Base-by-base conservation (phyloP, 805 yeast species). In the Candida stauntonica region DNA sequence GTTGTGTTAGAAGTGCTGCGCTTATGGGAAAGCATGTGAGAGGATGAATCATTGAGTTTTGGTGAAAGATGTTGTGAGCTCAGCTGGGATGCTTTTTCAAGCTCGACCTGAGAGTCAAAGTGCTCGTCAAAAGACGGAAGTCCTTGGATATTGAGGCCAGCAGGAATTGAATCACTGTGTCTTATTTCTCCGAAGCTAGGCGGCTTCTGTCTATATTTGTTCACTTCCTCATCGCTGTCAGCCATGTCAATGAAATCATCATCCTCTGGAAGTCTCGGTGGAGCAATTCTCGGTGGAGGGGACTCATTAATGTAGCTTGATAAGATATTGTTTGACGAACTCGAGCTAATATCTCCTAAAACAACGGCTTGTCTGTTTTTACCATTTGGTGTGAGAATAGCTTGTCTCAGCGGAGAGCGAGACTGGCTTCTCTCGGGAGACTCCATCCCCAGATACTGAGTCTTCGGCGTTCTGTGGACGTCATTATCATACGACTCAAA, bases 291-390 rank as follows among this genome's bases (percentile, higher is more conserved):
- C 17, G 53, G 57, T 3, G 53, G 52, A 19, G 58, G 54, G 8
- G 54, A 50, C 4, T 46, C 46, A 20, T 44, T 50, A 11, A 48
- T 39, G 35, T 54, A 53, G 24, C 44, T 49, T 14, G 56, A 46
- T 4, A 54, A 24, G 9, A 52, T 47, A 31, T 52, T 55, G 24
- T 26, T 45, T 5, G 58, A 51, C 12, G 56, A 51, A 9, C 46
- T 40, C 3, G 57, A 49, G 11, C 55, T 48, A 11, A 46, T 13
- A n/a, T 40, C 41, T 16, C 50, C 57, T 14, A 54, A 21, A 3
- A 55, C 49, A n/a, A 45, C 46, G 1, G 51, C 60, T 27, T 54
- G 48, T 36, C 60, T 45, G 26, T 55, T 51, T 14, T 48, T 48
- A 9, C 45, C 48, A 27, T 45, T 47, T 8, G 57, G 55, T 5